These are phyloP conservation scores for Neodidymelliopsis sp. DNA, from an alignment of 2,329 filamentous ascomycete genomes.

Conservation along the genomic window DNA sequence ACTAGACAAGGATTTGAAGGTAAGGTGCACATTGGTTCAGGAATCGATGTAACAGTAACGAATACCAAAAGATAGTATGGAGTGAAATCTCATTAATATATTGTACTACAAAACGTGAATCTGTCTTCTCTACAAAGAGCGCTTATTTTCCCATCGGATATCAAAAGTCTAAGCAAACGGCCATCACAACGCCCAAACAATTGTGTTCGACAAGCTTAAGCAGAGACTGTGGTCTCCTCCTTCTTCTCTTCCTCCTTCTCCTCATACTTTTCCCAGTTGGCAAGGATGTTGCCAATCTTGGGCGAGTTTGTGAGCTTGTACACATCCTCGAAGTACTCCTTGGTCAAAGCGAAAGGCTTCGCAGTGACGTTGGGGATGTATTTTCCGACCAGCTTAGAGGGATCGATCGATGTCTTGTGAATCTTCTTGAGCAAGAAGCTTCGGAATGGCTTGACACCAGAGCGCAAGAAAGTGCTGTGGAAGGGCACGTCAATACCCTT, in stretches of 20 bases:
- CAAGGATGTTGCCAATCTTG: conserved; percentile 78
- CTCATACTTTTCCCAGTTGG: conserved; percentile 71
- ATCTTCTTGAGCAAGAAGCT: conserved; percentile 99
- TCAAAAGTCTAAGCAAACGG: conserved; percentile 23
- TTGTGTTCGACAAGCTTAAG: conserved; percentile 15
- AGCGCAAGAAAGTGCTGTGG: conserved; percentile 97
- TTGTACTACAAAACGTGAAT: conserved; percentile 1
- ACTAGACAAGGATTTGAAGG: not conserved
- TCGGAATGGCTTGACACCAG: conserved; percentile 98
- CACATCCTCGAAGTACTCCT: conserved; percentile 99
- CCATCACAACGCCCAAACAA: conserved; percentile 21
- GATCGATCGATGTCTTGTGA: conserved; percentile 98
- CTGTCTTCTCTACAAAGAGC: not conserved
- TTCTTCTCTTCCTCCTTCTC: conserved; percentile 43
- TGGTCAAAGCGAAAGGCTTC: conserved; percentile 91
- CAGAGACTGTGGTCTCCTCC: conserved; percentile 37
- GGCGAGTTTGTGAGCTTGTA: conserved; percentile 88
- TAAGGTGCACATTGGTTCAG: conserved; percentile 7
- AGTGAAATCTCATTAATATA: conserved; percentile 3
- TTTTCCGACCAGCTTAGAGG: conserved; percentile 94
- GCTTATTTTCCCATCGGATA: conserved; percentile 20
- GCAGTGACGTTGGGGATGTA: conserved; percentile 99
- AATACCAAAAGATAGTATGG: not conserved
- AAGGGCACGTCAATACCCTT: conserved; percentile 98
- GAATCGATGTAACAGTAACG: conserved; percentile 6